Conservation (phyloP, 1,139 yeast species). For the Saccharomyces hybrid region DNA sequence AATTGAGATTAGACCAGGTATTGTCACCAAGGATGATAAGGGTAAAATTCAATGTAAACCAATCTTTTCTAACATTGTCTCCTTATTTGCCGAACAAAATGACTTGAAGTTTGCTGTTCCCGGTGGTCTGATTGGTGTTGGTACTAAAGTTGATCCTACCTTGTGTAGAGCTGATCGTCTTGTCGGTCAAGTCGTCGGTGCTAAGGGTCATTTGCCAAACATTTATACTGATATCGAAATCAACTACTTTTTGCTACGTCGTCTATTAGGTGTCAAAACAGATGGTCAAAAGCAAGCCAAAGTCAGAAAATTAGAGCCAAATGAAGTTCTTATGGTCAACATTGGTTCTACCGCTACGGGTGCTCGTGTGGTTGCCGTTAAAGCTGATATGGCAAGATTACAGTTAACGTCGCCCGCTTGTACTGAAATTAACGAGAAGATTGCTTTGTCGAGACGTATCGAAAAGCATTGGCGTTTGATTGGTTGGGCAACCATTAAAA, state of each 20-base stretch:
- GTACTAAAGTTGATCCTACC: constrained; percentile 98
- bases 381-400: constrained; percentile 98
- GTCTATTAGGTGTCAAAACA: constrained; percentile 96
- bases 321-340: constrained; percentile 97
- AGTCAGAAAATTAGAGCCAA: constrained; percentile 88
- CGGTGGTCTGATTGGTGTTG: constrained; percentile 99
- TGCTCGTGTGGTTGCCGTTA: constrained; percentile 95
- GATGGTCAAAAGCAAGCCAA: constrained; percentile 97
- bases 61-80: constrained; percentile 85
- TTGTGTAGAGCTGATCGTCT: constrained; percentile 98
- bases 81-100: constrained; percentile 94
- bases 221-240: constrained; percentile 96
- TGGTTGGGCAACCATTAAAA: constrained; percentile 99
- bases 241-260: constrained; percentile 91
- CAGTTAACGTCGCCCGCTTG: constrained; percentile 97
- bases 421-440: constrained; percentile 96
- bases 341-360: constrained; percentile 99
- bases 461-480: constrained; percentile 99
- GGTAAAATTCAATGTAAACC: constrained; percentile 95
- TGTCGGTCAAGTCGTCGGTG: constrained; percentile 98
- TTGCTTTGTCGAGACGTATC: constrained; percentile 97
- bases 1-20: constrained; percentile 98
- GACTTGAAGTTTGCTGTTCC: constrained; percentile 98
- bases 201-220: constrained; percentile 90
- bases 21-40: constrained; percentile 88